Evolutionary conservation across 179 eudicot genomes (phyloP), one percentile per base, ranked within the genome.

Genomic region (Beta macrorhiza): DNA sequence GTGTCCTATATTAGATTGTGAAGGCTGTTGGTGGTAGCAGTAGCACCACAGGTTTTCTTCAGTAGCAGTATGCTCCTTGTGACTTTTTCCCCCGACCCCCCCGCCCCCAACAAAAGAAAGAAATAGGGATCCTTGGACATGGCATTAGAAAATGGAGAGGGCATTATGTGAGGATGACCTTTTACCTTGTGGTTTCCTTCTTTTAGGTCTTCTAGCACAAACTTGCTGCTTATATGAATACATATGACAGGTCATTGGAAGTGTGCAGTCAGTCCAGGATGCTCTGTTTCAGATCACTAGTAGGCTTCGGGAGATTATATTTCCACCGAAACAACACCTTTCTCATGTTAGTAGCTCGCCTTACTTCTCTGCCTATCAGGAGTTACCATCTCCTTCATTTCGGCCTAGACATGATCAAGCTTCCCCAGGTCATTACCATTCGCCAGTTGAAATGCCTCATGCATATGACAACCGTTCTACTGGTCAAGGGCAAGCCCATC

Each of bases 211-310:
- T n/a, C 61, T 69, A 1, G 44, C 53, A 17, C 67, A 16, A 65
- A 52, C 37, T 14, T 70, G 22, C 7, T 20, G 16, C 29, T 42
- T 19, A 8, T 20, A 15, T 20, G 20, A 29, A 51, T 80, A 56
- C 44, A 74, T 78, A 72, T 78, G 57, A 51, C 88, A 90, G 93
- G 84, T 90, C 64, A 82, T 79, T 79, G 93, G 93, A 67, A 90
- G 82, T 85, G 62, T 88, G 87, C 89, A 80, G 84, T 83, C 89
- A 63, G 93, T 90, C 55, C 90, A 86, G 76, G 93, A 90, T 85
- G 92, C 90, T 82, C 83, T 90, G 77, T 88, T 83, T 80, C 93
- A 84, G 85, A 88, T 90, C 64, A 90, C 93, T 29, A 70, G 92
- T 80, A 88, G 92, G 88, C 89, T 90, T 81, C 89, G 90, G 56